phyloP scores from a whole-genome alignment of 768 basidiomycete species.

The Podaxis sp. region DNA sequence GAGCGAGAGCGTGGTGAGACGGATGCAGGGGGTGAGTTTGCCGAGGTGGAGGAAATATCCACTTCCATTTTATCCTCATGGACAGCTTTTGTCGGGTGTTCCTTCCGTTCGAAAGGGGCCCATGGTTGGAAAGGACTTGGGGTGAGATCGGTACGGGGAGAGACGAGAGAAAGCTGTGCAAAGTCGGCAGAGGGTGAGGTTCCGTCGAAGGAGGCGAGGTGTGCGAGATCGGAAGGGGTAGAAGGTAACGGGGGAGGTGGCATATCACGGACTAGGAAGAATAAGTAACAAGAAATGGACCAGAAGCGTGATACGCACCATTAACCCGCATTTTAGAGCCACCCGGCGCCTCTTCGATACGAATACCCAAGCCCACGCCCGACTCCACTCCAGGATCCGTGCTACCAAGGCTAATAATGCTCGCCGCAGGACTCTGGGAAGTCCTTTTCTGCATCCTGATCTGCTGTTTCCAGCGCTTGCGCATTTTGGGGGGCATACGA shows the following conservation, averaged over 20 bases:
- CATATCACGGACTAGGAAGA: slow-evolving; percentile 1
- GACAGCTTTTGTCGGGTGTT: neutral
- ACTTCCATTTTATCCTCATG: neutral
- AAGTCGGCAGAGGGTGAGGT: slow-evolving; percentile 46
- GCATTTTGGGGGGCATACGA: slow-evolving; percentile 62
- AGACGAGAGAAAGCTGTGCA: slow-evolving; percentile 40
- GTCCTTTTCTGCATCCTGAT: neutral
- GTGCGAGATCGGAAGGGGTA: slow-evolving; percentile 2
- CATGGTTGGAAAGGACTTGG: slow-evolving; percentile 10
- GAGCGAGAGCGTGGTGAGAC: slow-evolving; percentile 1
- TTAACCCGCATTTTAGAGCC: neutral
- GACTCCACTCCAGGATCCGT: neutral
- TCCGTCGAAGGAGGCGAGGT: slow-evolving; percentile 2
- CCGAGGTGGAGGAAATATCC: neutral
- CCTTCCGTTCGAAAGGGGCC: slow-evolving; percentile 11
- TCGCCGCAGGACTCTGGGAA: neutral
- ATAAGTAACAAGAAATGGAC: neutral
- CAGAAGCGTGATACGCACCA: neutral
- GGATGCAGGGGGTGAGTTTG: neutral
- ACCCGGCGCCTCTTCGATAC: neutral
- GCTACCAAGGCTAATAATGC: neutral
- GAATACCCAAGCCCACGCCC: neutral
- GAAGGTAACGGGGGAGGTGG: slow-evolving; percentile 8
- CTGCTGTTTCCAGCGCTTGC: slow-evolving; percentile 45
- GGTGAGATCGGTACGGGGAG: slow-evolving; percentile 11